A percentile compares a stretch with the other conserved stretches of the same genome.
These are phyloP conservation scores for Hypoxylon cercidicola DNA, from an alignment of 495 filamentous ascomycete genomes.

Conservation along the genomic window DNA sequence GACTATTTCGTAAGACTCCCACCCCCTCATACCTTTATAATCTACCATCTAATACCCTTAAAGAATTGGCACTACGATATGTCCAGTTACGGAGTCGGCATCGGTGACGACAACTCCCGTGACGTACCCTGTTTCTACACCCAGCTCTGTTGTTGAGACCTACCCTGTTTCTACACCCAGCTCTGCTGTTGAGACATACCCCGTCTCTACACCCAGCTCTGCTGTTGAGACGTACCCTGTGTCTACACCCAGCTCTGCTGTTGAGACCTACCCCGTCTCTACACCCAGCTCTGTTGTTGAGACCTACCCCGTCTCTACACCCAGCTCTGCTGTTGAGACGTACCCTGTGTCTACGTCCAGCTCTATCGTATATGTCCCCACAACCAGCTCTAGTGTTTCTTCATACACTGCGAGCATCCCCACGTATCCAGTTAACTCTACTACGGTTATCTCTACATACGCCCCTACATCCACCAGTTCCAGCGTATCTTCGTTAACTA, in stretches of 20 bases:
- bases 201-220: conserved; percentile 3
- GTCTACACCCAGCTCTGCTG: background rate
- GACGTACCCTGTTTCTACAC: background rate
- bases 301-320: too few relatives aligned
- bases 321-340: background rate
- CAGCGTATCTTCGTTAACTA: background rate
- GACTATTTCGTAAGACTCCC: too few relatives aligned
- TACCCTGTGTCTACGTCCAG: too few relatives aligned
- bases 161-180: conserved; percentile 1
- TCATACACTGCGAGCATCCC: background rate
- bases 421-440: background rate
- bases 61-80: conserved; percentile 47
- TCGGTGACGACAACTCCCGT: background rate
- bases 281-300: background rate
- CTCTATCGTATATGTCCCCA: background rate
- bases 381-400: background rate
- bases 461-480: background rate
- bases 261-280: too few relatives aligned
- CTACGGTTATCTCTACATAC: background rate
- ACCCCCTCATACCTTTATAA: too few relatives aligned
- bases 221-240: too few relatives aligned
- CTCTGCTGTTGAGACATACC: background rate
- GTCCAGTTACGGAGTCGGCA: conserved; percentile 32
- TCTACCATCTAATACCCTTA: too few relatives aligned
- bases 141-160: conserved; percentile 1